Percentiles rank a stretch among this genome's conserved stretches.
These are phyloP conservation scores for Yamadazyma ubonensis DNA, from an alignment of 805 yeast genomes.

Conservation along the genomic window DNA sequence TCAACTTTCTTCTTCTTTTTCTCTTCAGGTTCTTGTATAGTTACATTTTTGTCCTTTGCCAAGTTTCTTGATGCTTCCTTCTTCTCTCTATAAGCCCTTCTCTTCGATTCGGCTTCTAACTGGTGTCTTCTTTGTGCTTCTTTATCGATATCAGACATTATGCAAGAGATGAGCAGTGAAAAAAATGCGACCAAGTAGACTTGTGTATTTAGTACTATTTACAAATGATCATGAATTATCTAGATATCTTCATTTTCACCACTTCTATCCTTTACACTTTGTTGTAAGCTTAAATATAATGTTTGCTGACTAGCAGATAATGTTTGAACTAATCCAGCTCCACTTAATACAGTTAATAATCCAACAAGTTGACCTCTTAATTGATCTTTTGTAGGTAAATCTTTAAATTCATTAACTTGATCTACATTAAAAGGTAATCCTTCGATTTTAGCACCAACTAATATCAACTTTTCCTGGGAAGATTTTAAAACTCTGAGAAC, in stretches of 20 bases:
- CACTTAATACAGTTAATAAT: constrained; percentile 77
- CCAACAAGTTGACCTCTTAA: constrained; percentile 83
- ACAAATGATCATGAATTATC: constrained; percentile 5
- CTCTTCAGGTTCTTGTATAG: constrained; percentile 32
- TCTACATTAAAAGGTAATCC: constrained; percentile 50
- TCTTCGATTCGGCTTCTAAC: constrained; percentile 35
- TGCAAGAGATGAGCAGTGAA: constrained; percentile 7
- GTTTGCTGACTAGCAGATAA: constrained; percentile 65
- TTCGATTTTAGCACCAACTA: constrained; percentile 86
- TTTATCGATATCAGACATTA: constrained; percentile 9
- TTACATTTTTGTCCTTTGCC: constrained; percentile 39
- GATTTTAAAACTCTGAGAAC: constrained; percentile 60
- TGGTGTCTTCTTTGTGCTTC: constrained; percentile 22
- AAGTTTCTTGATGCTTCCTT: constrained; percentile 28
- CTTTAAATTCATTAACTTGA: constrained; percentile 63
- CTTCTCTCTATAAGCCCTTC: constrained; percentile 50
- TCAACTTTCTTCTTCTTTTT: constrained; percentile 37
- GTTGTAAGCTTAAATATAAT: constrained; percentile 73
- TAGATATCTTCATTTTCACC: constrained; percentile 7
- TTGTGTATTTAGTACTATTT: constrained; percentile 2
- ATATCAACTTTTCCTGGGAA: constrained; percentile 69
- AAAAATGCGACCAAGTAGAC: constrained; percentile 1
- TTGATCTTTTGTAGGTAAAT: constrained; percentile 66
- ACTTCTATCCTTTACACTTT: constrained; percentile 21
- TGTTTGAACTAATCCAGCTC: constrained; percentile 84